Evolutionary conservation across 2,329 filamentous ascomycete genomes (phyloP), one percentile per base, ranked within the genome.

Genomic region (Trichoderma sp.): DNA sequence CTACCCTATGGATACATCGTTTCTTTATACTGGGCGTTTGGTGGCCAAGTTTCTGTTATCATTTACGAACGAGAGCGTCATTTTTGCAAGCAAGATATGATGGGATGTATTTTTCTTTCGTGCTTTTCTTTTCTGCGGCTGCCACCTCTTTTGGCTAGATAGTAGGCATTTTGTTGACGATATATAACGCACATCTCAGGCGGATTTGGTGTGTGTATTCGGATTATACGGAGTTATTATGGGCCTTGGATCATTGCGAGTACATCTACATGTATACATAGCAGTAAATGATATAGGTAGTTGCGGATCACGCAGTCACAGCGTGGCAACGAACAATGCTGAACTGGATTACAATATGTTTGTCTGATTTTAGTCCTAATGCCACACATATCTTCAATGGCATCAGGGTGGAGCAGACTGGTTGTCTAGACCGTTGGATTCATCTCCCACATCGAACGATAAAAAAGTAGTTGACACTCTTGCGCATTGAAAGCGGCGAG

Each of bases 331-430:
- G 23, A 23, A 17, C 34, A 26, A 53, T 47, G 34, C 36, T 13
- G 13, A 34, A 50, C 26, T n/a, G n/a, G 23, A 50, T 74, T 73
- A 76, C 59, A 63, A 73, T 70, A 85, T 89, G 86, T 90, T 78
- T 86, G 87, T 87, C 87, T 86, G 84, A 83, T 85, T 85, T 85
- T 90, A 90, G 88, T 90, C 88, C 88, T 84, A 85, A 83, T 84
- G 82, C 81, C 86, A 86, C 86, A 89, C 84, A 81, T 67, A 75
- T 75, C 73, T 86, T 86, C 84, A 82, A 85, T 87, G 84, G 82
- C 83, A 86, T 82, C 87, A 88, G 88, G 88, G 88, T 90, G 88
- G 88, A 90, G 85, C 83, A 85, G 87, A 88, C 87, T 79, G 88
- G 88, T 87, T 90, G 88, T 90, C 88, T 89, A 89, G 88, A 87